Evolutionary conservation across 805 yeast genomes (phyloP), one percentile per base, ranked within the genome.

Genomic region (Candida broadrunensis): DNA sequence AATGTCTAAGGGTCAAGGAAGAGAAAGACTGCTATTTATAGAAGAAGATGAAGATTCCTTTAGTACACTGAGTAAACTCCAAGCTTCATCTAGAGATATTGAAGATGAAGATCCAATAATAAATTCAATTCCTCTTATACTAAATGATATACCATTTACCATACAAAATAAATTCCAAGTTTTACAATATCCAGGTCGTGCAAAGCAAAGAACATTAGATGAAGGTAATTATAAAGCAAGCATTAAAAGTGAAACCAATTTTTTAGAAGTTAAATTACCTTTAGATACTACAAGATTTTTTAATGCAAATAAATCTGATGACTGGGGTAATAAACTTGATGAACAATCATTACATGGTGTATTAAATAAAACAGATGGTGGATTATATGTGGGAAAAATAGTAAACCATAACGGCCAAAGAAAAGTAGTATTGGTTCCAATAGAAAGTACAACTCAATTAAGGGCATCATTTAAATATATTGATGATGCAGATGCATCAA

Each of bases 391-490:
- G 5, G 72, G 60, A 8, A 54, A 57, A 37, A 50, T 67, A 5
- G 45, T 56, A 6, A 39, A 32, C 9, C 15, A 33, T 19, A 37
- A 29, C 6, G 24, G 35, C 27, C 13, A 25, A 43, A 8, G 49
- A 39, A 80, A 74, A 50, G 53, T 88, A 6, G 79, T 85, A 37
- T 59, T 91, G 45, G 61, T 78, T 1, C 86, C 91, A 1, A 70
- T 90, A 1, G 75, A 78, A 26, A 72, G 80, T 16, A 78, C 85
- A 0, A 78, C 84, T 0, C 97, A 91, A 60, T 60, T 93, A 45
- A 75, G 96, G 49, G 93, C 97, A 2, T 76, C 77, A 51, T 88
- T 93, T 64, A 77, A 75, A 48, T 87, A 90, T 56, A 79, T 89
- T 33, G 96, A 89, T 56, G 80, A 74, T 46, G 55, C 63, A 45